Conservation (phyloP, 441 rosid genomes). For the Bruguiera hainesii region DNA sequence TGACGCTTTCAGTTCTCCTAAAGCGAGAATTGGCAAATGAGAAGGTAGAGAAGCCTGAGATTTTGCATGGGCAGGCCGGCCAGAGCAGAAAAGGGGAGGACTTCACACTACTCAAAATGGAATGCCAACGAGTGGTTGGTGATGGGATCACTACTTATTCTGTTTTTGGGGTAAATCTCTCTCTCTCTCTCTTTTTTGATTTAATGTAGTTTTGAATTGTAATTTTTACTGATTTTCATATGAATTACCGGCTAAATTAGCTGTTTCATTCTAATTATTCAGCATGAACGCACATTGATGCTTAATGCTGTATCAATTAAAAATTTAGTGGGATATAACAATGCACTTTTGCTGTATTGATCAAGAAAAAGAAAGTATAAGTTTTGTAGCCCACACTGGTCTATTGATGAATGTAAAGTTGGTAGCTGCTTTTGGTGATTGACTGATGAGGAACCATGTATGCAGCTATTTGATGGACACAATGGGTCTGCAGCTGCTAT, state of each 20-base stretch:
- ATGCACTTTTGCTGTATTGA: too few relatives aligned
- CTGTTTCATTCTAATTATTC: too few relatives aligned
- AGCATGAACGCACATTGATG: too few relatives aligned
- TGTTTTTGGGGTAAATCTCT: conserved; percentile 67
- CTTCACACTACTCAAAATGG: conserved; percentile 69
- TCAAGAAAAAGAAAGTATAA: too few relatives aligned
- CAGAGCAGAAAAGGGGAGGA: conserved; percentile 99
- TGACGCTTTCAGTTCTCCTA: conserved; percentile 82
- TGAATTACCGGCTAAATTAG: too few relatives aligned
- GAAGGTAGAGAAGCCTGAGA: conserved; percentile 76
- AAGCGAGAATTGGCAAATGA: conserved; percentile 89
- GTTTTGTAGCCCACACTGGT: too few relatives aligned
- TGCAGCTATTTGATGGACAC: conserved; percentile 96
- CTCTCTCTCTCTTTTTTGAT: neutral
- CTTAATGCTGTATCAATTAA: too few relatives aligned
- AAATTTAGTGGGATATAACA: too few relatives aligned
- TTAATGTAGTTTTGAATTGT: neutral
- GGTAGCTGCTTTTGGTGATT: too few relatives aligned
- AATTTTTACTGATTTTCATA: neutral
- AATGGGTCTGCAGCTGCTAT: conserved; percentile 98
- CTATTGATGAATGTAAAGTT: too few relatives aligned
- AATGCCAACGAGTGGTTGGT: conserved; percentile 73
- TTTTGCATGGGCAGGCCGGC: conserved; percentile 68
- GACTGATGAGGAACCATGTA: too few relatives aligned
- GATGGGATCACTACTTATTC: conserved; percentile 84